Evolutionary conservation across 108 stramenopile species (phyloP), one percentile per base, ranked within the genome.

Genomic region (Skeletonema potamos): DNA sequence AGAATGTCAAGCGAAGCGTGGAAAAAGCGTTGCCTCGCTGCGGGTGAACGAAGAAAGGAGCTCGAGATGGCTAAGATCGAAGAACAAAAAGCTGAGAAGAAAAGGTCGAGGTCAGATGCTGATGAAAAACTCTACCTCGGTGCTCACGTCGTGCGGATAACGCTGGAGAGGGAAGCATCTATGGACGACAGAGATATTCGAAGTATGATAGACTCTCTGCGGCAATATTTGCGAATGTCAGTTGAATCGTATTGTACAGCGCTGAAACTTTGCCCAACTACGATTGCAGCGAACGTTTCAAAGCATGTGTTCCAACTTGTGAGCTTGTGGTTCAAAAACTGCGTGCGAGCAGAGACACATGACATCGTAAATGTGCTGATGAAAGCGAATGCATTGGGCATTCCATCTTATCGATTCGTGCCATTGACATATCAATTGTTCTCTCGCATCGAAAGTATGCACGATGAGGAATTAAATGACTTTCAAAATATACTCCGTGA

Each of bases 351-450:
- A 41, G 77, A 54, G 72, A 81, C 64, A 28, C 39, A 70, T 56
- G 72, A 60, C n/a, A 36, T 70, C 63, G 85, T 81, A 27, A 79
- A 78, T 30, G 69, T 28, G 33, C 29, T 65, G 0, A 39, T 85
- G 60, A 69, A 75, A 27, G 48, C 37, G 8, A 74, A 54, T 27
- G n/a, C 86, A 24, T 54, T 44, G 7, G 54, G 73, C 17, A 83
- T 95, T 57, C 87, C 91, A 62, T 86, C 82, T 6, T 91, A 82
- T 70, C 78, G 86, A 27, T 90, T 95, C 63, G 86, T 94, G 12
- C 92, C 91, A 17, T 76, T 96, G 58, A 74, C 86, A 10, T 90
- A 94, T 65, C 97, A 97, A 70, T 68, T 97, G 32, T 89, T 94
- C 75, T 88, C 94, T 15, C 88, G 95, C 2, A 70, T 97, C 37